Conservation (phyloP, 2,329 filamentous ascomycete genomes). For the Camillea tinctor region DNA sequence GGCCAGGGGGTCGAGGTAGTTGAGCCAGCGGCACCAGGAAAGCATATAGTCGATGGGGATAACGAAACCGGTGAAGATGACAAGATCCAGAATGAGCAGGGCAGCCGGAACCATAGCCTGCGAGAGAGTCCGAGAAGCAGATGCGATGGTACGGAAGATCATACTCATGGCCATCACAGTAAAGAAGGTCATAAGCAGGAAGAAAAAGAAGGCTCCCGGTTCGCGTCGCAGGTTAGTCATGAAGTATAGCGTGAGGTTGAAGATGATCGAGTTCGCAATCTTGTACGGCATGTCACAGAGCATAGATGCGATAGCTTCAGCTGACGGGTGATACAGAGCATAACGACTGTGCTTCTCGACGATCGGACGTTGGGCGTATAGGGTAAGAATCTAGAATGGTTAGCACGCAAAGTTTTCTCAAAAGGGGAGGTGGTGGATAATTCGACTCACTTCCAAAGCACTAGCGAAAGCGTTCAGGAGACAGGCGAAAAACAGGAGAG, state of each 20-base stretch:
- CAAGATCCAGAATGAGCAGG: constrained; percentile 61
- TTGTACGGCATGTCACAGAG: constrained; percentile 84
- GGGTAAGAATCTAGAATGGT: constrained; percentile 64
- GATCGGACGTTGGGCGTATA: constrained; percentile 87
- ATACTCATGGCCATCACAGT: constrained; percentile 79
- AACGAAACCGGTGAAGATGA: constrained; percentile 71
- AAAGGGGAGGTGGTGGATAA: not conserved
- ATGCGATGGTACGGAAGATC: constrained; percentile 81
- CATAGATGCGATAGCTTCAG: constrained; percentile 87
- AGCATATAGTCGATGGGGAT: constrained; percentile 69
- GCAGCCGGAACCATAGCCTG: constrained; percentile 62
- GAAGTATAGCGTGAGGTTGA: constrained; percentile 83
- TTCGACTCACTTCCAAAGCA: constrained; percentile 62
- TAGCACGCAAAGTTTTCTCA: constrained; percentile 16
- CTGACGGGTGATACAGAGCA: constrained; percentile 84
- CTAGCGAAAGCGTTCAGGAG: constrained; percentile 82
- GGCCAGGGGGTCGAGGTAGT: constrained; percentile 74
- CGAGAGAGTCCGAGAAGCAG: constrained; percentile 67
- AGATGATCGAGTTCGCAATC: constrained; percentile 68
- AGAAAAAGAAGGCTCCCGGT: constrained; percentile 80
- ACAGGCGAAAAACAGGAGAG: constrained; percentile 83
- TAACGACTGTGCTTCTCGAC: constrained; percentile 88
- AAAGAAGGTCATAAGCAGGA: constrained; percentile 71
- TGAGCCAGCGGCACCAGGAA: constrained; percentile 79
- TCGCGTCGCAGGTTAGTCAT: constrained; percentile 78